Base-by-base conservation (phyloP, 139 green algal genomes). In the Micractinium conductrix region DNA sequence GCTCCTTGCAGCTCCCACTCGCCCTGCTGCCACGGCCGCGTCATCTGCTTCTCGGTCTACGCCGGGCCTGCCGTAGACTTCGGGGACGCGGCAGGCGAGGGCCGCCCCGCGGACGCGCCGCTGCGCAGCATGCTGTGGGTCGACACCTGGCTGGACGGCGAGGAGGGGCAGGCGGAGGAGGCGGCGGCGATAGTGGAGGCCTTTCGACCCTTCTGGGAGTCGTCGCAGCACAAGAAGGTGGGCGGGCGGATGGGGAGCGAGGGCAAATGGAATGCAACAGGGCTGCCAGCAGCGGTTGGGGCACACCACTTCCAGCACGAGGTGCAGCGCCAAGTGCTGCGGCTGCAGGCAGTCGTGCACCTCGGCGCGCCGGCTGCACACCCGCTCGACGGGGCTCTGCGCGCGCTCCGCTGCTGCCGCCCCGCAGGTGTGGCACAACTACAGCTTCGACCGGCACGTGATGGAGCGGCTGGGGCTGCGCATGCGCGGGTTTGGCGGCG, bases 401-500 rank as follows among this genome's bases (percentile, higher is more conserved):
- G n/a, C n/a, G n/a, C n/a, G n/a, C n/a, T n/a, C n/a, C n/a, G n/a
- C n/a, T n/a, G n/a, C n/a, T n/a, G n/a, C 63, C n/a, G 48, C 58
- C n/a, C 10, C 22, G 28, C 88, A 97, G 90, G 94, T 98, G 50
- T 99, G 97, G 97, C 97, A 99, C 93, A 99, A 99, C 90, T 99
- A 99, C 89, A 92, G 92, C 44, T 99, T 99, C 81, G 97, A 99
- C 89, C 93, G 96, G 2, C 97, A 99, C 89, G 95, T 99, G 45
- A 85, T 99, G 86, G 87, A 92, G 76, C 82, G 78, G 85, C 80
- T 71, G n/a, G 76, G 72, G 19, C 60, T 95, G 38, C 38, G 79
- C 40, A 78, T 90, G 60, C 68, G 38, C 16, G 97, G 96, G 53
- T 98, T 99, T 87, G 87, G 38, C 37, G 97, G 86, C 3, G 97